These are phyloP conservation scores for Coprinopsis sp. DNA, from an alignment of 768 basidiomycete genomes.

Conservation along the genomic window DNA sequence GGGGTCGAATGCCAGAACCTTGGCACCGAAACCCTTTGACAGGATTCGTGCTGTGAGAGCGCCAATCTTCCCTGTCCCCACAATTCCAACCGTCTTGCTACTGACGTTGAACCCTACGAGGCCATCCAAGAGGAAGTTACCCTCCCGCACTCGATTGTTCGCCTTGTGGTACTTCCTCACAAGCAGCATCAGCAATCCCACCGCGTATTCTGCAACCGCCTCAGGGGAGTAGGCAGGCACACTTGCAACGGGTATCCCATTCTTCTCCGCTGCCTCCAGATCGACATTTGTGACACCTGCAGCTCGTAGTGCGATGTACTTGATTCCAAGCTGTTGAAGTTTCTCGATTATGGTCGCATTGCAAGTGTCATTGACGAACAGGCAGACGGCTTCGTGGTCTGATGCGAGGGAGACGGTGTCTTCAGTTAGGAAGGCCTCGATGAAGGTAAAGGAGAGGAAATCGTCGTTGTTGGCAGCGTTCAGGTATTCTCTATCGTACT, in stretches of 20 bases:
- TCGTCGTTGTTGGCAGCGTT: constrained; percentile 21
- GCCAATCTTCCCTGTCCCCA: constrained; percentile 41
- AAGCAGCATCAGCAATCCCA: constrained; percentile 42
- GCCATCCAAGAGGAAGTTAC: constrained; percentile 42
- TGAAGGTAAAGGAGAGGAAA: constrained; percentile 30
- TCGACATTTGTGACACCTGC: constrained; percentile 43
- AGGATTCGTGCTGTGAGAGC: constrained; percentile 38
- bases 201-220: constrained; percentile 40
- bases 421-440: constrained; percentile 33
- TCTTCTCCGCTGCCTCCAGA: constrained; percentile 23
- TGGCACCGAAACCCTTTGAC: constrained; percentile 35
- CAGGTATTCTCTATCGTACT: constrained; percentile 37
- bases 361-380: constrained; percentile 42
- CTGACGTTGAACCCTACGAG: constrained; percentile 37
- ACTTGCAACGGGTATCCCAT: constrained; percentile 35
- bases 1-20: constrained; percentile 39
- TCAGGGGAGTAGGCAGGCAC: constrained; percentile 42
- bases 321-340: constrained; percentile 33
- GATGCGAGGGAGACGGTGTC: constrained; percentile 32
- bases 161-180: constrained; percentile 44
- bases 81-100: constrained; percentile 39
- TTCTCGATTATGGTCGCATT: constrained; percentile 29
- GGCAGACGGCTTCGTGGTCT: constrained; percentile 34
- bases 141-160: constrained; percentile 40
- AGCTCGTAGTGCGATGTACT: constrained; percentile 37